Base-by-base conservation (phyloP, 345 rosid species). In the Moringa oleifera region DNA sequence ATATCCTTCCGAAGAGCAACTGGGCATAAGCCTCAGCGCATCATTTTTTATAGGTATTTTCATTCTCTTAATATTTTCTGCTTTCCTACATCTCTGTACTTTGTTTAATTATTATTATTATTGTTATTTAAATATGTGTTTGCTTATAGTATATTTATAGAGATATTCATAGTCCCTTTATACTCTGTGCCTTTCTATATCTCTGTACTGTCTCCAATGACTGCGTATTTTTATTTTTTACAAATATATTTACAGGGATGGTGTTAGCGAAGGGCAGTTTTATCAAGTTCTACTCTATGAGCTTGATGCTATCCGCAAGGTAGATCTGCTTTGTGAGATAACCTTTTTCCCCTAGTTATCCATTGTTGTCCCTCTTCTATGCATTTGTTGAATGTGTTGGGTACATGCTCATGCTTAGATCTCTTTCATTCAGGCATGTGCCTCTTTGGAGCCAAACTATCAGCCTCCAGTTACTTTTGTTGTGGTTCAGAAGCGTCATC, bases 391-490 rank as follows among this genome's bases (percentile, higher is more conserved):
- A 7, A 33, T 33, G 37, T 4, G 37, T 11, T 33, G 37, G 5
- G 37, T 16, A 41, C 47, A 7, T n/a, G n/a, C n/a, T n/a, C n/a
- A n/a, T n/a, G n/a, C n/a, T n/a, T n/a, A n/a, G n/a, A n/a, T 41
- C 13, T 18, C 37, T 59, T 50, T 10, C 25, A 64, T 68, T 51
- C 75, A 95, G 99, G 97, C 99, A 0, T 95, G 97, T 69, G 95
- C 95, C 37, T 90, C 99, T 25, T 68, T 95, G 71, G 99, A 90
- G 76, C 91, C 99, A 24, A 90, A 87, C 65, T 95, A 95, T 84
- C 97, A 95, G 86, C 99, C 99, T 57, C 89, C 96, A 1, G 99
- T 95, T 52, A 95, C 99, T 15, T 95, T 95, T 77, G 96, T 91
- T 51, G 99, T 95, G 65, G 99, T 95, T 69, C 99, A 95, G 78